Conservation (phyloP, 2,329 filamentous ascomycete species). For the Sphaceloma murrayae region DNA sequence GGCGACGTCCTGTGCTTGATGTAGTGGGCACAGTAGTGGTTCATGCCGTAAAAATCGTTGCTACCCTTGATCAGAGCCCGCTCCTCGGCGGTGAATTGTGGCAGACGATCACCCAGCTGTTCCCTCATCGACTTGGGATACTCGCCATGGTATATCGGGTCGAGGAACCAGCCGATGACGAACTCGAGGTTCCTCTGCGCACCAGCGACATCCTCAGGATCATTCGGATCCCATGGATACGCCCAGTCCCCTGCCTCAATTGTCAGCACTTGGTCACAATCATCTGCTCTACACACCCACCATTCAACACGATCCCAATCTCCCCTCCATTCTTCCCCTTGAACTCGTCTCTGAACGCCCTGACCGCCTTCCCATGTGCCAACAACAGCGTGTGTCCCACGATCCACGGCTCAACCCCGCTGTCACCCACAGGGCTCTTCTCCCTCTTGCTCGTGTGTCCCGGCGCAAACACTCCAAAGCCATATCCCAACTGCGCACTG, state of each 20-base stretch:
- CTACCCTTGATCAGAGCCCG: conserved; percentile 66
- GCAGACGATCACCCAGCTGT: conserved; percentile 70
- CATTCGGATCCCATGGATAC: conserved; percentile 72
- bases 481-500: conserved; percentile 70
- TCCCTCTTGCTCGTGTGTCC: conserved; percentile 68
- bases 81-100: conserved; percentile 64
- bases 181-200: conserved; percentile 77
- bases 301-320: conserved; percentile 83
- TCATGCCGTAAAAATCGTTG: conserved; percentile 80
- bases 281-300: conserved; percentile 32
- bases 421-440: conserved; percentile 63
- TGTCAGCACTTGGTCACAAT: neutral
- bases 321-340: conserved; percentile 61
- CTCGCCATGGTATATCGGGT: conserved; percentile 74
- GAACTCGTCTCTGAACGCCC: conserved; percentile 74
- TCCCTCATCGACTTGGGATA: conserved; percentile 76
- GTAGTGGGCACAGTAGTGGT: conserved; percentile 86
- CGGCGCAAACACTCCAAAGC: conserved; percentile 66
- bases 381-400: conserved; percentile 72
- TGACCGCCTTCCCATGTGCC: conserved; percentile 71
- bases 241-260: conserved; percentile 51
- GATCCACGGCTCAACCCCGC: conserved; percentile 68
- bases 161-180: conserved; percentile 77
- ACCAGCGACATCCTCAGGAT: conserved; percentile 65
- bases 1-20: conserved; percentile 60